Evolutionary conservation across 352 stramenopile species (phyloP).

Genomic region (Phytophthora fragariae): DNA sequence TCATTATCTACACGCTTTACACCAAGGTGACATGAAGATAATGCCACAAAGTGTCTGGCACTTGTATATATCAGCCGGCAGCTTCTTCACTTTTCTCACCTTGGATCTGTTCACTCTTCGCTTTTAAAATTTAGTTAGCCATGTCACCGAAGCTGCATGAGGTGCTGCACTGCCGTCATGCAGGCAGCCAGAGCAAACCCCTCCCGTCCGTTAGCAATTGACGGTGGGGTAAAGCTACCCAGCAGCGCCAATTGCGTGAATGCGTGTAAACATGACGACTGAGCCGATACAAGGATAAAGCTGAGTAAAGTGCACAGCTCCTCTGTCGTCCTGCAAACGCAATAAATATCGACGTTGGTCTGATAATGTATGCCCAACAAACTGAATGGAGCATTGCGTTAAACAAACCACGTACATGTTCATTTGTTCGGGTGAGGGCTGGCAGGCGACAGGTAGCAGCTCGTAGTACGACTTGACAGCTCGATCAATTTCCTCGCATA

Average conservation of each 20-base stretch:
- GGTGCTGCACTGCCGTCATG: constrained; percentile 50
- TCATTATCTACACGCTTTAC: too few species aligned
- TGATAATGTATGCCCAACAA: background rate
- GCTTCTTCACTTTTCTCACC: too few species aligned
- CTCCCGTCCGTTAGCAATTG: constrained; percentile 41
- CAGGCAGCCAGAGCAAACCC: constrained; percentile 68
- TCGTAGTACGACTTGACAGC: constrained; percentile 58
- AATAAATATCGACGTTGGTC: background rate
- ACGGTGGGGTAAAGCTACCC: constrained; percentile 54
- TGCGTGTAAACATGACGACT: constrained; percentile 51
- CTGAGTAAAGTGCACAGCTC: constrained; percentile 60
- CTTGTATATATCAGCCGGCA: too few species aligned
- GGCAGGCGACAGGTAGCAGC: constrained; percentile 9
- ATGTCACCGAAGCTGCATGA: constrained; percentile 40
- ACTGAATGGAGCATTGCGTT: background rate
- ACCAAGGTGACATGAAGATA: too few species aligned
- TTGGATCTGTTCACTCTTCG: too few species aligned
- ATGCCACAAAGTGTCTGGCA: too few species aligned
- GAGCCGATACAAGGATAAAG: constrained; percentile 62
- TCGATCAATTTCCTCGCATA: constrained; percentile 57
- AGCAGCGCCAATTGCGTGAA: constrained; percentile 72
- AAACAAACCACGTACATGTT: constrained; percentile 44
- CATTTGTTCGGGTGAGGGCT: constrained; percentile 33
- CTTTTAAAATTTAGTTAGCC: background rate
- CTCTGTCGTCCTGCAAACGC: constrained; percentile 42